Evolutionary conservation across 2,329 filamentous ascomycete species (phyloP).

Genomic region (Alternaria gaisen): DNA sequence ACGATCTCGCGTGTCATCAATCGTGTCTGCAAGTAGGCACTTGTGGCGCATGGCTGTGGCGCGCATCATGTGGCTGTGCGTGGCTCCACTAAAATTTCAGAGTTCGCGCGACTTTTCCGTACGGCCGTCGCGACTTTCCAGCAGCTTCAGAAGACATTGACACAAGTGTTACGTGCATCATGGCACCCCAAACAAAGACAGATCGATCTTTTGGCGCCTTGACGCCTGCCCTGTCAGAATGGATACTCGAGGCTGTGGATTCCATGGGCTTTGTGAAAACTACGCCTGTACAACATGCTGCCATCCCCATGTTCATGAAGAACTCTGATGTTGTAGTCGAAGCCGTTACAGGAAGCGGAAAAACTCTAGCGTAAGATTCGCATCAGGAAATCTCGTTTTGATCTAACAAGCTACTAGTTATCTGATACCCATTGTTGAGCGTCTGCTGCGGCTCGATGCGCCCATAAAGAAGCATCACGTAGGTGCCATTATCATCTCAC

Average conservation of each 20-base stretch:
- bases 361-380: constrained; percentile 41
- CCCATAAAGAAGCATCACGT: constrained; percentile 90
- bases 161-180: constrained; percentile 17
- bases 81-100: constrained; percentile 29
- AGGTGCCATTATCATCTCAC: constrained; percentile 89
- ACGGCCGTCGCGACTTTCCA: constrained; percentile 9
- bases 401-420: constrained; percentile 58
- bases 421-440: constrained; percentile 82
- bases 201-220: constrained; percentile 72
- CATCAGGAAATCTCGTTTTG: neutral
- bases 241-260: constrained; percentile 83
- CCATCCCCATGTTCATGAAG: constrained; percentile 85
- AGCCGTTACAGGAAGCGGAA: constrained; percentile 57
- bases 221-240: constrained; percentile 76
- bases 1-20: neutral
- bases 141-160: constrained; percentile 2
- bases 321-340: constrained; percentile 95
- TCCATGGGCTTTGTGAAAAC: constrained; percentile 87
- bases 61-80: constrained; percentile 12
- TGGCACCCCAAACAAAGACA: constrained; percentile 46
- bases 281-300: constrained; percentile 94
- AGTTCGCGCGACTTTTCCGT: constrained; percentile 18
- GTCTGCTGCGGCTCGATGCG: constrained; percentile 79
- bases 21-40: neutral
- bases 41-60: constrained; percentile 1